These are phyloP conservation scores for Fragosphaeria purpurea DNA, from an alignment of 2,329 filamentous ascomycete species.

Conservation along the genomic window DNA sequence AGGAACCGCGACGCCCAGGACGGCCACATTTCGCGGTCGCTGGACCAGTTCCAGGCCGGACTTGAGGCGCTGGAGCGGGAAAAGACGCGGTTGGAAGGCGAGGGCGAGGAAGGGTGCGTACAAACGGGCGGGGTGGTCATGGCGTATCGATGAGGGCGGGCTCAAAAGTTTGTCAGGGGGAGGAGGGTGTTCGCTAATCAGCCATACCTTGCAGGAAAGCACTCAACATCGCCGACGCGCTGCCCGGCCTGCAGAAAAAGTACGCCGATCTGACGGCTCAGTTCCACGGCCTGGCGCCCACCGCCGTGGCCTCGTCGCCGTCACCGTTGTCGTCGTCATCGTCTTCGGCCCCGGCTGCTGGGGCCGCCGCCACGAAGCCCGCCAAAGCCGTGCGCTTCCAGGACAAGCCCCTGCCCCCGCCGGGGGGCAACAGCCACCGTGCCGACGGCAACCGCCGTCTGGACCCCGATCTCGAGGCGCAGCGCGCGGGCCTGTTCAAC, in stretches of 20 bases:
- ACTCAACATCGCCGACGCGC: conserved; percentile 49
- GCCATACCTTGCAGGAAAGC: conserved; percentile 27
- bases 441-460: conserved; percentile 23
- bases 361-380: conserved; percentile 12
- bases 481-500: conserved; percentile 29
- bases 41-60: conserved; percentile 77
- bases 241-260: conserved; percentile 61
- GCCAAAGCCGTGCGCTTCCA: conserved; percentile 77
- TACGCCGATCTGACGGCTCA: conserved; percentile 67
- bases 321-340: conserved; percentile 18
- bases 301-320: conserved; percentile 33
- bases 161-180: no score
- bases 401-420: conserved; percentile 48
- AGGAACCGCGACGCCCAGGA: conserved; percentile 57
- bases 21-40: conserved; percentile 75
- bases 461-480: conserved; percentile 34
- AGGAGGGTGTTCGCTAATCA: no score
- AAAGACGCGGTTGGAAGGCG: conserved; percentile 51
- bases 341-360: conserved; percentile 16
- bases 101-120: conserved; percentile 50
- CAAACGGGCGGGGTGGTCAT: no score
- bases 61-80: conserved; percentile 60
- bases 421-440: conserved; percentile 29
- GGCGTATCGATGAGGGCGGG: no score
- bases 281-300: conserved; percentile 58